These are phyloP conservation scores for Cladorrhinum samala DNA, from an alignment of 495 filamentous ascomycete species.

Conservation along the genomic window DNA sequence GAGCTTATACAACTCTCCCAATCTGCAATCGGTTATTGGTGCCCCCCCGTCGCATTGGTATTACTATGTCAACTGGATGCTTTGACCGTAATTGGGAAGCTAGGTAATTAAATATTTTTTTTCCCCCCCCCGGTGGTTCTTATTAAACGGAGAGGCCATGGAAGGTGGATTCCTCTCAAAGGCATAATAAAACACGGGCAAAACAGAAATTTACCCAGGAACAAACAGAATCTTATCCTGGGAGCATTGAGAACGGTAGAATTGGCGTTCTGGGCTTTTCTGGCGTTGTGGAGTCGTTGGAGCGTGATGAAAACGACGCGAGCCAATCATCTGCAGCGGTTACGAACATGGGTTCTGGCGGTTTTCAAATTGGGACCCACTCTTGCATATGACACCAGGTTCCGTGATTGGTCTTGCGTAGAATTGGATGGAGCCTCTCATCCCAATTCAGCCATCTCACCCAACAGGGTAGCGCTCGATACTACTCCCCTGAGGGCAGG, in stretches of 20 bases:
- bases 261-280: not conserved
- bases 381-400: not conserved
- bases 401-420: constrained; percentile 6
- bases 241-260: not conserved
- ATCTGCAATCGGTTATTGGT: too few relatives aligned
- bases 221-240: not conserved
- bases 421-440: constrained; percentile 12
- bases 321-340: not conserved
- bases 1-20: too few relatives aligned
- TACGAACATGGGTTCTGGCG: constrained; percentile 8
- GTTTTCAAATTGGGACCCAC: constrained; percentile 20
- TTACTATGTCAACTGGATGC: too few relatives aligned
- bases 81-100: too few relatives aligned
- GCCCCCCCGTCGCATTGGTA: too few relatives aligned
- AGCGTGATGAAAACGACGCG: not conserved
- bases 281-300: not conserved
- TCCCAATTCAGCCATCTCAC: constrained; percentile 21
- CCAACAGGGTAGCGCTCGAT: constrained; percentile 9
- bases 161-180: too few relatives aligned
- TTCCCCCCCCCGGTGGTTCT: too few relatives aligned
- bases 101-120: too few relatives aligned
- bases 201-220: too few relatives aligned
- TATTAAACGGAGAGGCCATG: too few relatives aligned
- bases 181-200: not conserved
- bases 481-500: constrained; percentile 18